These are phyloP conservation scores for Tricholoma saponaceum DNA, from an alignment of 768 basidiomycete species.

Conservation along the genomic window DNA sequence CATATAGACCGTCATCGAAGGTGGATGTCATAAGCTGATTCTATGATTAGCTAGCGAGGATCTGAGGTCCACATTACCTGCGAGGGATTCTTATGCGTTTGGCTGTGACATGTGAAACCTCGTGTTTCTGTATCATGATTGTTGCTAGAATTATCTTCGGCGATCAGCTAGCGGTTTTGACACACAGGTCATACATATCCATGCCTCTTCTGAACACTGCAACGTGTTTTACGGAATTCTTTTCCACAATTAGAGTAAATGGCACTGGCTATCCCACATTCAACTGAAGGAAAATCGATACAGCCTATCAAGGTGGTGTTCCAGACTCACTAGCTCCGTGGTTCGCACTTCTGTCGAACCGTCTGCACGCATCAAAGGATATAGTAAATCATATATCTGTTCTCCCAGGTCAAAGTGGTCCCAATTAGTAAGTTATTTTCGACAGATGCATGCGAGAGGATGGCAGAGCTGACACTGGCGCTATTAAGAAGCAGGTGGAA, in stretches of 20 bases:
- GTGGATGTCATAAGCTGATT: too few relatives aligned
- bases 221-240: background rate
- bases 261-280: background rate
- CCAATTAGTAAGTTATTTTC: conserved; percentile 6
- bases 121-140: conserved; percentile 1
- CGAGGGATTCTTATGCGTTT: conserved; percentile 2
- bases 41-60: background rate
- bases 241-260: background rate
- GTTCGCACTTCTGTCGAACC: background rate
- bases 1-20: too few relatives aligned
- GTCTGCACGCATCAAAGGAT: conserved; percentile 6
- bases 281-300: conserved; percentile 5
- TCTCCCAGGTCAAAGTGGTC: conserved; percentile 5
- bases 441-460: conserved; percentile 1
- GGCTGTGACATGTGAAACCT: background rate
- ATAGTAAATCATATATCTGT: conserved; percentile 7
- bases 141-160: background rate
- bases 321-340: background rate
- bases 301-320: background rate
- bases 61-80: conserved; percentile 2
- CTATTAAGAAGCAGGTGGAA: background rate
- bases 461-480: conserved; percentile 2
- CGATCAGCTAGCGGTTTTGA: background rate
- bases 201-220: conserved; percentile 22
- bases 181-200: conserved; percentile 28